These are phyloP conservation scores for Fistulifera pelliculosa DNA, from an alignment of 108 stramenopile species.

Conservation along the genomic window DNA sequence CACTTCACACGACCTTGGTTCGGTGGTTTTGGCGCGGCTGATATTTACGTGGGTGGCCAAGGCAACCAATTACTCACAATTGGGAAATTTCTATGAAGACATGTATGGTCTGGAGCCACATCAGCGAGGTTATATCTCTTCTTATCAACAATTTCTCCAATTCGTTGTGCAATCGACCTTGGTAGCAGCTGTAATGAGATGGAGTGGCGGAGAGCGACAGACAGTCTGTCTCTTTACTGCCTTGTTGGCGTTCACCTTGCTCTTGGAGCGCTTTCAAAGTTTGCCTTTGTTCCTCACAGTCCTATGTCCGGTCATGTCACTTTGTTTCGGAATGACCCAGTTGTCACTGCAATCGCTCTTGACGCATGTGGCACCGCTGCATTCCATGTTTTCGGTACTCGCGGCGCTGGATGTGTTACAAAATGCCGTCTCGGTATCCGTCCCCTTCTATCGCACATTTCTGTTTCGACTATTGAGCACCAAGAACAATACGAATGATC, in stretches of 20 bases:
- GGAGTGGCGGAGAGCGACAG: conserved; percentile 40
- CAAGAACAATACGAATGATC: background rate
- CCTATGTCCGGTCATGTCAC: conserved; percentile 41
- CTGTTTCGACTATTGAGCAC: conserved; percentile 30
- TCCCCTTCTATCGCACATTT: conserved; percentile 71
- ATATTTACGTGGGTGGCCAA: conserved; percentile 45
- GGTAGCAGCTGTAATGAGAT: conserved; percentile 30
- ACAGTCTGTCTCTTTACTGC: conserved; percentile 30
- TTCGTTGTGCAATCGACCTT: conserved; percentile 54
- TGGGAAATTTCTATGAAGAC: conserved; percentile 73
- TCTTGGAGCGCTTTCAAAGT: conserved; percentile 29
- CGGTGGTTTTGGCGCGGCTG: conserved; percentile 40
- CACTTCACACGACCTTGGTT: conserved; percentile 31
- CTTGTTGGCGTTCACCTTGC: conserved; percentile 37
- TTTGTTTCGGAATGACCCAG: conserved; percentile 37
- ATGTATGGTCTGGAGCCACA: conserved; percentile 67
- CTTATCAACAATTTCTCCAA: conserved; percentile 41
- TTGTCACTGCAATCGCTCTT: conserved; percentile 47
- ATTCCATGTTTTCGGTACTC: conserved; percentile 64
- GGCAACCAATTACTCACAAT: conserved; percentile 53
- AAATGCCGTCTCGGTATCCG: conserved; percentile 61
- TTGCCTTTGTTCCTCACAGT: conserved; percentile 22
- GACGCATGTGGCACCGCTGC: conserved; percentile 51
- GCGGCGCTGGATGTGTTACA: conserved; percentile 69
- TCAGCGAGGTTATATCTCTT: conserved; percentile 57